Evolutionary conservation across 2,329 filamentous ascomycete genomes (phyloP).

Genomic region (Fusarium pininemorale): DNA sequence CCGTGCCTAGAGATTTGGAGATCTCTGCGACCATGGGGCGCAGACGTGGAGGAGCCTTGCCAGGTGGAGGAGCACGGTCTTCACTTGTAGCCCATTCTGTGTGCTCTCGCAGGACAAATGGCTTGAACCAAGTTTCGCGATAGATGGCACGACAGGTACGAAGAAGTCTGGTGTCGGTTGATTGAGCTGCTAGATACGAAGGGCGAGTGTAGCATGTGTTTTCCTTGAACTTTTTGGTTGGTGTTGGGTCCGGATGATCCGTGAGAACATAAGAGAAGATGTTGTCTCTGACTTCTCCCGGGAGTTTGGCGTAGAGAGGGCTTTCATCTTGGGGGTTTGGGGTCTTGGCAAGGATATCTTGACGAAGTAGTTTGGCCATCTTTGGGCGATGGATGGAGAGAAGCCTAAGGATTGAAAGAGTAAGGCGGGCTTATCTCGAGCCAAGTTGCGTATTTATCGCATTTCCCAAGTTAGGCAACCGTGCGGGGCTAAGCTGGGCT

Average conservation of each 20-base stretch:
- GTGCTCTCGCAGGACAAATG: conserved; percentile 51
- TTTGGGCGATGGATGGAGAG: background rate
- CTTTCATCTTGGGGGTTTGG: conserved; percentile 18
- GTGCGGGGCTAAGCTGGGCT: conserved; percentile 11
- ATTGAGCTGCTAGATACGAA: conserved; percentile 50
- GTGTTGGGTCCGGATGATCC: conserved; percentile 48
- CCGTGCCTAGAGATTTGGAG: conserved; percentile 30
- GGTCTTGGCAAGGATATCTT: background rate
- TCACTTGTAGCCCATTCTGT: conserved; percentile 48
- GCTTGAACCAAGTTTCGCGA: conserved; percentile 54
- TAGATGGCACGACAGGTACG: conserved; percentile 55
- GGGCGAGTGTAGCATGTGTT: conserved; percentile 53
- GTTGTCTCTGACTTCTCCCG: conserved; percentile 58
- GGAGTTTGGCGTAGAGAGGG: conserved; percentile 51
- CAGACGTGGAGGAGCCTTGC: conserved; percentile 2
- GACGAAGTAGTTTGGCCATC: background rate
- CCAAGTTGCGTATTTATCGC: background rate
- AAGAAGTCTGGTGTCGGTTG: conserved; percentile 51
- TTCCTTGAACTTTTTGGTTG: conserved; percentile 37
- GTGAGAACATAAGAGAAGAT: conserved; percentile 56
- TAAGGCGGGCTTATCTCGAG: background rate
- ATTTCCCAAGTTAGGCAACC: conserved; percentile 5
- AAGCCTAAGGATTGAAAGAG: background rate
- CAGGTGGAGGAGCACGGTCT: conserved; percentile 44
- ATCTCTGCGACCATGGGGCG: conserved; percentile 24